A percentile compares a stretch with the other conserved stretches of the same genome.
phyloP scores from a whole-genome alignment of 305 asterid genomes.

The Rubia peregrina region DNA sequence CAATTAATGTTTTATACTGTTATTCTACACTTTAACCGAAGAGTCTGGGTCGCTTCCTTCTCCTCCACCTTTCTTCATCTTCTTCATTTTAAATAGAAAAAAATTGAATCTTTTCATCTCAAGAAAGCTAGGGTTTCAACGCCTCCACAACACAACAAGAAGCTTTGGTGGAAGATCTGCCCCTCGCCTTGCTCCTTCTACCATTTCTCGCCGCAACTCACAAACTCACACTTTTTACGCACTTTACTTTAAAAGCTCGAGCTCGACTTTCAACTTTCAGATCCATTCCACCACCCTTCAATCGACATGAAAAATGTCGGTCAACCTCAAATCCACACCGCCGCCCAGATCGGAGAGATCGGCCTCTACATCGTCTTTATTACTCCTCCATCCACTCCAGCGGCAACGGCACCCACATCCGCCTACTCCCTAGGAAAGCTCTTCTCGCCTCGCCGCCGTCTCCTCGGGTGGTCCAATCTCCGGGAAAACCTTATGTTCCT shows the following conservation, averaged over 20 bases:
- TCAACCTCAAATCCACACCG: slow-evolving; percentile 50
- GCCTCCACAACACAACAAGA: no score
- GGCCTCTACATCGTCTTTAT: slow-evolving; percentile 97
- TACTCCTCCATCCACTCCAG: slow-evolving; percentile 57
- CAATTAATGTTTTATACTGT: no score
- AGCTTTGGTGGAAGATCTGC: no score
- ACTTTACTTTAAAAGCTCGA: slow-evolving; percentile 1
- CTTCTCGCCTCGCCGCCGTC: slow-evolving; percentile 19
- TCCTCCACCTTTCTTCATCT: no score
- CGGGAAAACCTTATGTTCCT: slow-evolving; percentile 29
- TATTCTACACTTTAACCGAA: no score
- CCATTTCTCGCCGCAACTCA: not conserved
- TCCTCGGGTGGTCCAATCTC: slow-evolving; percentile 18
- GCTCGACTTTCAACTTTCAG: not conserved
- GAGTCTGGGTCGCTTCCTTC: no score
- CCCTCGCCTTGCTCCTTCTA: no score
- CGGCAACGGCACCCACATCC: slow-evolving; percentile 25
- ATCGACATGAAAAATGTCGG: slow-evolving; percentile 37
- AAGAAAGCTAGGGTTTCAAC: no score
- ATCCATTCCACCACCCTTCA: not conserved
- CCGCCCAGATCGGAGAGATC: slow-evolving; percentile 98
- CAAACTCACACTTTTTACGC: not conserved
- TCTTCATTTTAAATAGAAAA: no score
- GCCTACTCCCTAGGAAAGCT: slow-evolving; percentile 26
- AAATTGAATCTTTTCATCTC: no score